phyloP scores from a whole-genome alignment of 306 rosid species.

The Pyrus bretschneideri region DNA sequence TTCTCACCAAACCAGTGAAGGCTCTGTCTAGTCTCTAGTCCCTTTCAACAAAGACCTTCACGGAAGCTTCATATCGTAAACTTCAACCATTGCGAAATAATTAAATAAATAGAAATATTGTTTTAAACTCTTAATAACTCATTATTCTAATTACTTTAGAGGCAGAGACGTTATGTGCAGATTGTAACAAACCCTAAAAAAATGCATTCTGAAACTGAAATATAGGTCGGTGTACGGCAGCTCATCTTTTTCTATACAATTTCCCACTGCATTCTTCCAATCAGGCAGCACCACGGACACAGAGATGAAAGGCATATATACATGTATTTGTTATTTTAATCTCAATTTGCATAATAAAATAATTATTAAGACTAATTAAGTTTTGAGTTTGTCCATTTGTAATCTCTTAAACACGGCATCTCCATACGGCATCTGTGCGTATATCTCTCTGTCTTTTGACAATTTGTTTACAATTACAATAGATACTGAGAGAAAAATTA shows the following conservation, averaged over 20 bases:
- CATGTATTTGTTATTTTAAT: slow-evolving; percentile 19
- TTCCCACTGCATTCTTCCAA: background rate
- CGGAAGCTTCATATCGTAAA: slow-evolving; percentile 18
- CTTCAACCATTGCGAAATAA: background rate
- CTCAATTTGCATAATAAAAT: slow-evolving; percentile 8
- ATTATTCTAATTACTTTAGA: background rate
- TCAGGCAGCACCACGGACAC: background rate
- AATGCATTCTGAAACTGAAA: slow-evolving; percentile 10
- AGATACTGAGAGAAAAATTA: background rate
- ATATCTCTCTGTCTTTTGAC: slow-evolving; percentile 11
- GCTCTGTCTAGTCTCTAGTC: background rate
- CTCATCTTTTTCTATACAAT: slow-evolving; percentile 3
- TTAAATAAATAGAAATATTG: background rate
- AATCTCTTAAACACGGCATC: slow-evolving; percentile 38
- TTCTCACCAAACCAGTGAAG: background rate
- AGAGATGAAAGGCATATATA: background rate
- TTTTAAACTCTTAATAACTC: background rate
- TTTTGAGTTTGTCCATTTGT: slow-evolving; percentile 49
- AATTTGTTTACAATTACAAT: slow-evolving; percentile 6
- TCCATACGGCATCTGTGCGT: slow-evolving; percentile 39
- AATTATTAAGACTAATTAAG: background rate
- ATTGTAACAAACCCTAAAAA: background rate
- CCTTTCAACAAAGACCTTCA: slow-evolving; percentile 8
- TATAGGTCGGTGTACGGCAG: slow-evolving; percentile 8
- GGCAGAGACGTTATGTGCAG: background rate